Evolutionary conservation across 306 rosid species (phyloP).

Genomic region (Corylus avellana): DNA sequence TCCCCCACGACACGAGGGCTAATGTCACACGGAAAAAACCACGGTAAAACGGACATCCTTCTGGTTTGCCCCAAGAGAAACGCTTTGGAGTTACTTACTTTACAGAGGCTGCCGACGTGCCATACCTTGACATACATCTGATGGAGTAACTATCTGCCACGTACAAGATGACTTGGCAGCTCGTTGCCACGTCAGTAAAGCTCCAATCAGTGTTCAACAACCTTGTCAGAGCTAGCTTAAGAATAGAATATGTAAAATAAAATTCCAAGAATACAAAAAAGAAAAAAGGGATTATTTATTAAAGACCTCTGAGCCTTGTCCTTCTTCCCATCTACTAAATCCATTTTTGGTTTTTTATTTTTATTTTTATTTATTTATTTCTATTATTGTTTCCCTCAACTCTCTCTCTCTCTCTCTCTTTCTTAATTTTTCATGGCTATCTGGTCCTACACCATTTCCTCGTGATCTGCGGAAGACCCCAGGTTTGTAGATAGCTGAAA

Average conservation of each 20-base stretch:
- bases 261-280: background rate
- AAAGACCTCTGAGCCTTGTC: background rate
- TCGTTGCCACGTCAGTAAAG: background rate
- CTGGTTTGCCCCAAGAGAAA: background rate
- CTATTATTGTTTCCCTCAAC: background rate
- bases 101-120: background rate
- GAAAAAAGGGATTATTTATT: background rate
- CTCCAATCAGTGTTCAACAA: background rate
- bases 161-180: background rate
- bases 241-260: background rate
- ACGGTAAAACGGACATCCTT: background rate
- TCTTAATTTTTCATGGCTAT: background rate
- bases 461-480: conserved; percentile 1
- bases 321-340: background rate
- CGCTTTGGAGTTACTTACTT: background rate
- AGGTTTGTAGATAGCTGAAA: conserved; percentile 1
- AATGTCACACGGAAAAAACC: background rate
- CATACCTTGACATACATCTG: background rate
- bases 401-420: background rate
- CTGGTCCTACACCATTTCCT: background rate
- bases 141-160: background rate
- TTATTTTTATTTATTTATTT: background rate
- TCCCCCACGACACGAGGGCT: background rate
- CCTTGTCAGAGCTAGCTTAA: background rate
- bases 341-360: background rate